These are phyloP conservation scores for Pseudozyma sp. DNA, from an alignment of 1,284 basidiomycete genomes.

Conservation along the genomic window DNA sequence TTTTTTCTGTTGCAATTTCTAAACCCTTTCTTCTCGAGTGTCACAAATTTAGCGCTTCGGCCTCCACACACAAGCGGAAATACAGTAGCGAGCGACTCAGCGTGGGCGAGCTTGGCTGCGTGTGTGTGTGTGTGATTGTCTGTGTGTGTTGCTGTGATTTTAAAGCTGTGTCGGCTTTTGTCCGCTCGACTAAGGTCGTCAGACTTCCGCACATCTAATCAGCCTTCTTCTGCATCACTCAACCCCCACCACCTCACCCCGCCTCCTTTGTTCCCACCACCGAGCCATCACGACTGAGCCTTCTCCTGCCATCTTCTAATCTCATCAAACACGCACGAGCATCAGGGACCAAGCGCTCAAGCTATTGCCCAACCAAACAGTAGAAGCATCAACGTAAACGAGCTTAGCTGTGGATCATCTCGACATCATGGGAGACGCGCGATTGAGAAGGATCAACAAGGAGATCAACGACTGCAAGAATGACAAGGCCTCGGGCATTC, in stretches of 20 bases:
- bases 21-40: conserved; percentile 8
- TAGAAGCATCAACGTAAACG: background rate
- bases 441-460: conserved; percentile 89
- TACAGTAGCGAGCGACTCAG: conserved; percentile 6
- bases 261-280: no score
- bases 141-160: conserved; percentile 19
- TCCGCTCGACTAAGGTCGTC: background rate
- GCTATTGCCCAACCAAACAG: no score
- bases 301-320: no score
- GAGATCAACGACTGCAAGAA: conserved; percentile 86
- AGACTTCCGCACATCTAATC: conserved; percentile 16
- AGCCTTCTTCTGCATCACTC: background rate
- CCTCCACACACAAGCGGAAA: conserved; percentile 11
- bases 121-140: background rate
- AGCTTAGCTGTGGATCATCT: background rate
- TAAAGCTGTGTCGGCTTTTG: conserved; percentile 17
- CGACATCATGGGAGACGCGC: conserved; percentile 76
- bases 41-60: conserved; percentile 1
- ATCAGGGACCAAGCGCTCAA: no score
- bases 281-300: no score
- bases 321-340: no score
- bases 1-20: conserved; percentile 8
- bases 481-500: conserved; percentile 86
- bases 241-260: background rate
- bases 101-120: conserved; percentile 10